These are phyloP conservation scores for Butyriboletus loyo DNA, from an alignment of 768 basidiomycete species.

Conservation along the genomic window DNA sequence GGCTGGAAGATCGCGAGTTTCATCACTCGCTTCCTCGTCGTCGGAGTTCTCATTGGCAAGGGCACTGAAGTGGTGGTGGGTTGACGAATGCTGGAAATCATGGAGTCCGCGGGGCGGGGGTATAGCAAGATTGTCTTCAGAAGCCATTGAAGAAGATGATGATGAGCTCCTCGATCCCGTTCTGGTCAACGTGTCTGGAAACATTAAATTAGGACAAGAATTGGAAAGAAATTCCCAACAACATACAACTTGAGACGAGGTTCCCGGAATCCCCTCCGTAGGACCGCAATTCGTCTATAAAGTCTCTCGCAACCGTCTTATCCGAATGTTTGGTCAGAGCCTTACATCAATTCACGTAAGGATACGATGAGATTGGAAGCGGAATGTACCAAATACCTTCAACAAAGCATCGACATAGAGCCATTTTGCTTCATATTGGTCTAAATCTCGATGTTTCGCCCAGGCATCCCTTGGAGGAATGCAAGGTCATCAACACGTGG, in stretches of 20 bases:
- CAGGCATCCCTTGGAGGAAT: constrained; percentile 75
- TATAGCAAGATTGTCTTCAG: constrained; percentile 35
- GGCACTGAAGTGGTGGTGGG: constrained; percentile 13
- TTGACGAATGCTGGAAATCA: constrained; percentile 10
- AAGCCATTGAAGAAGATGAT: constrained; percentile 63
- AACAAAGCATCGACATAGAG: constrained; percentile 85
- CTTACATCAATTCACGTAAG: constrained; percentile 36
- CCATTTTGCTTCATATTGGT: constrained; percentile 79
- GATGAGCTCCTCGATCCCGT: constrained; percentile 55
- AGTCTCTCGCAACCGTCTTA: constrained; percentile 69
- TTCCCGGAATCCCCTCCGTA: constrained; percentile 68
- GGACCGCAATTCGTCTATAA: constrained; percentile 75
- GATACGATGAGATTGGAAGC: not conserved
- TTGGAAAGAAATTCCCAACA: not conserved
- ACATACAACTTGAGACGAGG: constrained; percentile 63
- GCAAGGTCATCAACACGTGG: constrained; percentile 21
- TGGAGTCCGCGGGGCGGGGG: constrained; percentile 15
- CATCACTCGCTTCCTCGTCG: constrained; percentile 47
- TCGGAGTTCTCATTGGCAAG: constrained; percentile 40
- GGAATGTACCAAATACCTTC: constrained; percentile 48
- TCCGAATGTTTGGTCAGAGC: constrained; percentile 81
- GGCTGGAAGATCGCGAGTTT: constrained; percentile 42
- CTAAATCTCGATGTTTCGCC: constrained; percentile 87
- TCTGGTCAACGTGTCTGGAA: constrained; percentile 33
- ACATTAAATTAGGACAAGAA: not conserved